Evolutionary conservation across 2,329 filamentous ascomycete genomes (phyloP).

Genomic region (Fusarium sp.): DNA sequence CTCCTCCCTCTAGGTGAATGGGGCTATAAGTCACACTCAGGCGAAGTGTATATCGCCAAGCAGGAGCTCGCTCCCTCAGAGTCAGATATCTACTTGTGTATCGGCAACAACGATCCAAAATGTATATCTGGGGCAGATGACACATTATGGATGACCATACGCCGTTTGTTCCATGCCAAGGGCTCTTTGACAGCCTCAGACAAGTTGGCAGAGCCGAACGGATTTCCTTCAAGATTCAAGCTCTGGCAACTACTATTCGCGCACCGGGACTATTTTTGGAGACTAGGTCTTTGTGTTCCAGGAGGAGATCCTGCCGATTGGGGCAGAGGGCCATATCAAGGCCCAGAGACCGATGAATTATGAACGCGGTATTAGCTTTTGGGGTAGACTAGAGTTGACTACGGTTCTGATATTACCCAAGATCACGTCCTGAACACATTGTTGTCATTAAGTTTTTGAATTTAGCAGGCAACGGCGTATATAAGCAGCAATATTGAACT

Average conservation of each 20-base stretch:
- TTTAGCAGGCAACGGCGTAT: neutral
- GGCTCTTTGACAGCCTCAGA: slow-evolving; percentile 46
- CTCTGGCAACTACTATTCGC: slow-evolving; percentile 95
- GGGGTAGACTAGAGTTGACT: slow-evolving; percentile 1
- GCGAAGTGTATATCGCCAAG: slow-evolving; percentile 89
- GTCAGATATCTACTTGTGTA: slow-evolving; percentile 78
- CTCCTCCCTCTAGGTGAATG: slow-evolving; percentile 87
- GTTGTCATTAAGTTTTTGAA: slow-evolving; percentile 13
- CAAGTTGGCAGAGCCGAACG: slow-evolving; percentile 54
- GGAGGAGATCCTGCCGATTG: slow-evolving; percentile 79
- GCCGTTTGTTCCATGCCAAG: slow-evolving; percentile 44
- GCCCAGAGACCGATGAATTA: slow-evolving; percentile 56
- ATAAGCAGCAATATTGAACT: neutral
- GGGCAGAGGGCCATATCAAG: slow-evolving; percentile 66
- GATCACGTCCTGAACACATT: no score
- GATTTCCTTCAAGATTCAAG: slow-evolving; percentile 72
- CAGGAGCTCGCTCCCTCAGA: slow-evolving; percentile 74
- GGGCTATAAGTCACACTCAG: slow-evolving; percentile 87
- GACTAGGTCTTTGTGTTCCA: slow-evolving; percentile 89
- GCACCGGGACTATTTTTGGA: slow-evolving; percentile 97
- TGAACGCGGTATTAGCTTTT: slow-evolving; percentile 33
- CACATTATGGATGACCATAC: slow-evolving; percentile 49
- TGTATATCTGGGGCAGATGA: slow-evolving; percentile 77
- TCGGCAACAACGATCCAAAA: slow-evolving; percentile 75
- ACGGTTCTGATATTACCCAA: neutral